These are phyloP conservation scores for Bretziella fagacearum DNA, from an alignment of 2,329 filamentous ascomycete genomes.

Conservation along the genomic window DNA sequence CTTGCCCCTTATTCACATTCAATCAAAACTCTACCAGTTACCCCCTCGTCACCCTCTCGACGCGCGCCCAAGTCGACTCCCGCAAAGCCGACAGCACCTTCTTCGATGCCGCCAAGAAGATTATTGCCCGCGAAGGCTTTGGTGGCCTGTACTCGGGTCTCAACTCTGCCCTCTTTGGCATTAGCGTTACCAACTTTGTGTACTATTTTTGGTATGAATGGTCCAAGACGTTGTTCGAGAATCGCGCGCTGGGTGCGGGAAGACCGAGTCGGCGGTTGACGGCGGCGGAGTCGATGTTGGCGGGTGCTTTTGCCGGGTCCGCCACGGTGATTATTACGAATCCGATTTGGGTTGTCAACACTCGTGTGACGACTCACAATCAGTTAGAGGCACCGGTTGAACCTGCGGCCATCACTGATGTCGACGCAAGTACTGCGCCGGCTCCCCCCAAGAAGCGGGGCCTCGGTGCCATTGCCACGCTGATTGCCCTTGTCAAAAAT, in stretches of 20 bases:
- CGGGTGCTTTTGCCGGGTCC: constrained; percentile 80
- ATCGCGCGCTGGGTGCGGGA: constrained; percentile 54
- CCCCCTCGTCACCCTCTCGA: constrained; percentile 92
- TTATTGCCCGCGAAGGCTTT: constrained; percentile 82
- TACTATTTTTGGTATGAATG: constrained; percentile 99
- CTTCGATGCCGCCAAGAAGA: constrained; percentile 64
- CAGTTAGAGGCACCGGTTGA: constrained; percentile 13
- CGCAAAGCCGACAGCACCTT: constrained; percentile 78
- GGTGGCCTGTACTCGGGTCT: constrained; percentile 81
- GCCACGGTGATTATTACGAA: constrained; percentile 94
- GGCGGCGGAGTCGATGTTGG: constrained; percentile 85
- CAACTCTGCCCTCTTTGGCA: constrained; percentile 88
- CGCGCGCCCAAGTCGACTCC: constrained; percentile 92
- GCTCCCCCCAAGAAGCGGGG: constrained; percentile 27
- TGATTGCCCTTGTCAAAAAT: constrained; percentile 61
- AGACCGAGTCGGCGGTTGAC: constrained; percentile 68
- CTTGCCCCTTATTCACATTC: neutral
- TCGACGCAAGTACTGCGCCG: constrained; percentile 22
- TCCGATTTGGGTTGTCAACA: constrained; percentile 98
- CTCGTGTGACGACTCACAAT: constrained; percentile 81
- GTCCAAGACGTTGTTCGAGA: constrained; percentile 74
- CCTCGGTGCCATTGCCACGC: constrained; percentile 62
- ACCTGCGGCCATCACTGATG: constrained; percentile 20
- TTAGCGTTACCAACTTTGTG: constrained; percentile 97
- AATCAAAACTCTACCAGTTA: constrained; percentile 41